Evolutionary conservation across 139 green algal species (phyloP), one percentile per base, ranked within the genome.

Genomic region (Chlorella vulgaris): DNA sequence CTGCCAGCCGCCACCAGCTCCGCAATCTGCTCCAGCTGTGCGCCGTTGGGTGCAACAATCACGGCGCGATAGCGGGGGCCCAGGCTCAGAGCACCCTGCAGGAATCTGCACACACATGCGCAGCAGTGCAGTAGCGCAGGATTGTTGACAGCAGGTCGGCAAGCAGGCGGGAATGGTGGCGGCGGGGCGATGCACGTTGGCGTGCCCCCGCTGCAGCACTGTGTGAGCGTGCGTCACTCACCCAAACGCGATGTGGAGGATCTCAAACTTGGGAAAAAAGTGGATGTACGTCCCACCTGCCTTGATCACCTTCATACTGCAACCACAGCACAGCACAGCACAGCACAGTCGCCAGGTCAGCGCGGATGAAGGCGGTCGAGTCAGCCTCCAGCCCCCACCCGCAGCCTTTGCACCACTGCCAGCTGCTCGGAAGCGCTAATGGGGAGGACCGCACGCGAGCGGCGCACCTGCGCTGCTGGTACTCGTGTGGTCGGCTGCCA

Each of bases 1-100:
- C 82, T 78, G 39, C 83, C 85, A 21, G 62, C 51, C 24, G 65
- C 38, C 40, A 84, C 74, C 71, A 90, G 40, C 35, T 66, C 19
- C 3, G n/a, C 61, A 19, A 91, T 21, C 76, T 85, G 66, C 31
- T 35, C 22, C 50, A 86, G 82, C 75, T 83, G 68, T 13, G 21
- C 29, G 67, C 82, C 76, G 50, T 83, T 78, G 26, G 67, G 68
- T 29, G 18, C n/a, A 2, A 86, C 82, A 2, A 71, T n/a, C 10
- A 55, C 28, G 2, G 36, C 38, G 36, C 58, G 58, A 53, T 79
- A 79, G 33, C 58, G 73, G 2, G 73, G 73, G 35, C 51, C 73
- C 35, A 79, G 73, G 29, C 73, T 22, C 51, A 79, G 73, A 0
- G 58, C 38, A 10, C 73, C 73, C 22, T 28, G 26, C 21, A 79